These are phyloP conservation scores for Phytophthora europaea DNA, from an alignment of 352 stramenopile genomes.

Conservation along the genomic window DNA sequence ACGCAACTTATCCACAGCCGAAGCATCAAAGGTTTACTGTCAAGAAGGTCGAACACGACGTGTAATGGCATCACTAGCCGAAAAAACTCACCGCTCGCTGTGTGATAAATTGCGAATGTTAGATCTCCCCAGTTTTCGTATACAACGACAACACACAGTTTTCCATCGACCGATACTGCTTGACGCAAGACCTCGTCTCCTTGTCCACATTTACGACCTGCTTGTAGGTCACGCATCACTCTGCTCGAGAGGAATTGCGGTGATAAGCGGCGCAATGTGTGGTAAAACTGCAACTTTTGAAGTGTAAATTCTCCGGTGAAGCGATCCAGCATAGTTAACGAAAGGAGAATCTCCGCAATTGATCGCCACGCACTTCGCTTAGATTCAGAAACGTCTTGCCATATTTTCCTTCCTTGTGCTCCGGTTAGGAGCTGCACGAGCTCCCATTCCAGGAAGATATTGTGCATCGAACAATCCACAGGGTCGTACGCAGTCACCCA, in stretches of 20 bases:
- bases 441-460: slow-evolving; percentile 79
- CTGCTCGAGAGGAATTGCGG: slow-evolving; percentile 64
- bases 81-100: slow-evolving; percentile 42
- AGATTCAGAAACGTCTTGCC: slow-evolving; percentile 23
- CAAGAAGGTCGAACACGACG: slow-evolving; percentile 47
- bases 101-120: slow-evolving; percentile 63
- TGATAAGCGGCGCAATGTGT: slow-evolving; percentile 60
- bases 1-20: slow-evolving; percentile 76
- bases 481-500: slow-evolving; percentile 78
- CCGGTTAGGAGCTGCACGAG: slow-evolving; percentile 66
- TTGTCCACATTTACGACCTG: slow-evolving; percentile 68
- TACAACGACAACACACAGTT: slow-evolving; percentile 62
- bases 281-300: slow-evolving; percentile 75
- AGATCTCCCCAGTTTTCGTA: slow-evolving; percentile 89
- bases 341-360: slow-evolving; percentile 63
- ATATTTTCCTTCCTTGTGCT: slow-evolving; percentile 19
- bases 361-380: slow-evolving; percentile 22
- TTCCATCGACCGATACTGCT: slow-evolving; percentile 50
- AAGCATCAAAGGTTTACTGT: slow-evolving; percentile 54
- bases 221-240: slow-evolving; percentile 69
- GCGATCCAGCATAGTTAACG: slow-evolving; percentile 70
- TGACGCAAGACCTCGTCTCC: slow-evolving; percentile 82
- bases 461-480: slow-evolving; percentile 39
- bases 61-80: slow-evolving; percentile 45
- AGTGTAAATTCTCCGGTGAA: slow-evolving; percentile 80